These are phyloP conservation scores for Hypoxylon sp. DNA, from an alignment of 2,329 filamentous ascomycete genomes.

Conservation along the genomic window DNA sequence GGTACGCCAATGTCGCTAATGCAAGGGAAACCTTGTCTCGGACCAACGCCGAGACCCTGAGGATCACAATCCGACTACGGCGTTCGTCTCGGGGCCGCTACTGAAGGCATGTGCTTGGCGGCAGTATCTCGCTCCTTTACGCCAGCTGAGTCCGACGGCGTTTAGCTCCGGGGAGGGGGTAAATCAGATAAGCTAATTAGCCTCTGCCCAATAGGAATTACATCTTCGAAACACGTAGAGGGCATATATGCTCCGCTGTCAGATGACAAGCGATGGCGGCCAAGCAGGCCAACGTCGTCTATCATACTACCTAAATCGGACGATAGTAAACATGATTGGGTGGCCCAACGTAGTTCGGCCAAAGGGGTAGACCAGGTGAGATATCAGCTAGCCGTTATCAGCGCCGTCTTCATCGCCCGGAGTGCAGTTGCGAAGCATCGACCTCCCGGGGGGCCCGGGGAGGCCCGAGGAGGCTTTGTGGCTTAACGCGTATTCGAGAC, in stretches of 20 bases:
- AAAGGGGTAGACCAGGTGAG: constrained; percentile 1
- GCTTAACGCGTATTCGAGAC: constrained; percentile 9
- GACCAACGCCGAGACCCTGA: constrained; percentile 23
- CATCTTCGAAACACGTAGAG: neutral
- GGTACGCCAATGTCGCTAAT: constrained; percentile 26
- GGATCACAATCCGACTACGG: constrained; percentile 28
- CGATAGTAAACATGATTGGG: constrained; percentile 17
- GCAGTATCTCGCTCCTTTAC: constrained; percentile 18
- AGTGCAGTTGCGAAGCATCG: neutral
- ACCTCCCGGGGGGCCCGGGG: neutral
- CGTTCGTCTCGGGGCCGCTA: constrained; percentile 31
- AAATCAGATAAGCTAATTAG: constrained; percentile 3
- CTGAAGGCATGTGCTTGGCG: constrained; percentile 28
- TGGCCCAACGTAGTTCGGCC: neutral
- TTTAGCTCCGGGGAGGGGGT: constrained; percentile 11
- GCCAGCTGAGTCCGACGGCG: constrained; percentile 15
- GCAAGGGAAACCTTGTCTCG: constrained; percentile 33
- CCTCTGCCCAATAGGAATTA: constrained; percentile 5
- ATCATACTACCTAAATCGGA: neutral
- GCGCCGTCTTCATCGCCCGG: neutral
- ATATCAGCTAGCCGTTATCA: neutral
- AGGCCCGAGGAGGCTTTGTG: neutral
- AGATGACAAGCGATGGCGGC: neutral
- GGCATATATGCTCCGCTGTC: constrained; percentile 3
- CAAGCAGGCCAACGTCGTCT: constrained; percentile 12